These are phyloP conservation scores for Fusarium lyarnte DNA, from an alignment of 2,329 filamentous ascomycete species.

Conservation along the genomic window DNA sequence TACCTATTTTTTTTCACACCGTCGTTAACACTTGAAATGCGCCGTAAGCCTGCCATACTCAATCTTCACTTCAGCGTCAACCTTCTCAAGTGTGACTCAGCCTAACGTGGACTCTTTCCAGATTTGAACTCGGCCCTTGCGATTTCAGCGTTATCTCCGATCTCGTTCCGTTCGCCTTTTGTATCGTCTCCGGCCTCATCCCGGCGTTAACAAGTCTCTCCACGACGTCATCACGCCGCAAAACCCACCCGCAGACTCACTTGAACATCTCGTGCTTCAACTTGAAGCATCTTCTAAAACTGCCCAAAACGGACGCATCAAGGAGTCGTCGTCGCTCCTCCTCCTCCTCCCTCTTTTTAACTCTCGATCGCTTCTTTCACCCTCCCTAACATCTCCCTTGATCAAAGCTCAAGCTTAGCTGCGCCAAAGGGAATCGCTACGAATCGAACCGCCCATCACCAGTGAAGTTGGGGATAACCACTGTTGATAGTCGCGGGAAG, in stretches of 20 bases:
- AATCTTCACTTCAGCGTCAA: slow-evolving; percentile 18
- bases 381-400: slow-evolving; percentile 57
- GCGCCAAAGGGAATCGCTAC: slow-evolving; percentile 29
- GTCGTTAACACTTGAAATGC: slow-evolving; percentile 31
- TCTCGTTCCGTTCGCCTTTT: slow-evolving; percentile 31
- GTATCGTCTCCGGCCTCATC: slow-evolving; percentile 33
- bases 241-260: slow-evolving; percentile 36
- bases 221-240: slow-evolving; percentile 44
- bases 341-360: slow-evolving; percentile 58
- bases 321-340: slow-evolving; percentile 56
- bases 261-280: slow-evolving; percentile 36
- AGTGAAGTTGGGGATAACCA: slow-evolving; percentile 45
- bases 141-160: slow-evolving; percentile 39
- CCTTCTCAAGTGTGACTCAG: slow-evolving; percentile 21
- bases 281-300: slow-evolving; percentile 45
- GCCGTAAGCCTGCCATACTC: slow-evolving; percentile 30
- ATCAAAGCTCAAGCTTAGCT: slow-evolving; percentile 1
- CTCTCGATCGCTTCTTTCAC: slow-evolving; percentile 61
- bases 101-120: slow-evolving; percentile 38
- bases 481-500: slow-evolving; percentile 33
- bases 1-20: slow-evolving; percentile 28
- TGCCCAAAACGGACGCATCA: slow-evolving; percentile 61
- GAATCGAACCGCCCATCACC: slow-evolving; percentile 39
- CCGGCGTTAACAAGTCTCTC: slow-evolving; percentile 39
- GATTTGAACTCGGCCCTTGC: slow-evolving; percentile 36